Percentiles rank a stretch among this genome's conserved stretches.
phyloP scores from a whole-genome alignment of 176 grass and related monocot genomes.

The Saccharum spontaneum region DNA sequence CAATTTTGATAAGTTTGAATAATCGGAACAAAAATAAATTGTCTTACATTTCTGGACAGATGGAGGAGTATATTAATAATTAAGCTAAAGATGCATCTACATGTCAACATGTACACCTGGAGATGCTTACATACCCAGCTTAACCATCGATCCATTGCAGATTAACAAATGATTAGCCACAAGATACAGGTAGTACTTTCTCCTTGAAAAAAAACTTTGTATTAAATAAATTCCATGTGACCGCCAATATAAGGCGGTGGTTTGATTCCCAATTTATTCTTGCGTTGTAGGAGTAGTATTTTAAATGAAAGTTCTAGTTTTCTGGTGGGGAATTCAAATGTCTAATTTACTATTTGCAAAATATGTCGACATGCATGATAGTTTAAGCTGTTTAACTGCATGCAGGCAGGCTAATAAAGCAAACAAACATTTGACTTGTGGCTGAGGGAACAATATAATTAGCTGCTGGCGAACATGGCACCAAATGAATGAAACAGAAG shows the following conservation, averaged over 20 bases:
- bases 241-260: neutral
- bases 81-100: neutral
- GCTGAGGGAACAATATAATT: neutral
- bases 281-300: neutral
- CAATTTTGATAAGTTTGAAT: neutral
- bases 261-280: too few relatives aligned
- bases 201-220: too few relatives aligned
- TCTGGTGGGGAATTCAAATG: neutral
- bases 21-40: too few relatives aligned
- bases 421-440: slow-evolving; percentile 1
- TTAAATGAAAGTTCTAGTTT: neutral
- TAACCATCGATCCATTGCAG: neutral
- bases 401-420: too few relatives aligned
- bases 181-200: neutral
- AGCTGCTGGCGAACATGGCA: neutral
- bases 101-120: slow-evolving; percentile 2
- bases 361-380: neutral
- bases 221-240: neutral
- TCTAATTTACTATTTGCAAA: neutral
- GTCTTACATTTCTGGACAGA: neutral
- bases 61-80: neutral
- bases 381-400: neutral
- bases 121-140: neutral
- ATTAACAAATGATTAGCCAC: neutral
- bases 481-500: neutral